phyloP scores from a whole-genome alignment of 257 asterid species.

The Mitragyna speciosa region DNA sequence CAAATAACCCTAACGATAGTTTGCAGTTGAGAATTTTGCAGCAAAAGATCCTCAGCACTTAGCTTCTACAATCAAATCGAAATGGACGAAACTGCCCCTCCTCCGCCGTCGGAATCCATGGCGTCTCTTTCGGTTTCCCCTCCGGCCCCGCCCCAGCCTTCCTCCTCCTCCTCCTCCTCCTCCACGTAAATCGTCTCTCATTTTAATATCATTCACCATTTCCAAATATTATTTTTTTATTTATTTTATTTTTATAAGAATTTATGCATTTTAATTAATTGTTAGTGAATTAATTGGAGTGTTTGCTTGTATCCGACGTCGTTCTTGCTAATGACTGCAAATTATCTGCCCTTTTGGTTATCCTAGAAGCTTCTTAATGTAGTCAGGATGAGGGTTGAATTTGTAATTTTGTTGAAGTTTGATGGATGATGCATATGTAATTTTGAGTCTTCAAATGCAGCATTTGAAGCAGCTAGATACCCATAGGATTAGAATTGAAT shows the following conservation, averaged over 20 bases:
- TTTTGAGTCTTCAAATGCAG: background rate
- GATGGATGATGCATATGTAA: background rate
- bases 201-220: background rate
- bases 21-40: background rate
- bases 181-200: conserved; percentile 4
- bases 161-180: conserved; percentile 10
- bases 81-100: conserved; percentile 12
- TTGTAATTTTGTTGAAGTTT: background rate
- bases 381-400: background rate
- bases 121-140: conserved; percentile 15
- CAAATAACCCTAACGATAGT: too few species aligned
- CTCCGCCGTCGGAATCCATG: conserved; percentile 22
- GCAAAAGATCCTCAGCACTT: background rate
- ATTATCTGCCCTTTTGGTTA: background rate
- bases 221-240: background rate
- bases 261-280: background rate
- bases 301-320: background rate
- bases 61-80: background rate
- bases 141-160: conserved; percentile 2
- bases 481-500: background rate
- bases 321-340: background rate
- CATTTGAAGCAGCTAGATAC: background rate
- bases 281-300: background rate
- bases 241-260: background rate
- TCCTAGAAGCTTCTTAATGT: background rate